Evolutionary conservation across 805 yeast species (phyloP).

Genomic region (Isabelozyma gotoi): DNA sequence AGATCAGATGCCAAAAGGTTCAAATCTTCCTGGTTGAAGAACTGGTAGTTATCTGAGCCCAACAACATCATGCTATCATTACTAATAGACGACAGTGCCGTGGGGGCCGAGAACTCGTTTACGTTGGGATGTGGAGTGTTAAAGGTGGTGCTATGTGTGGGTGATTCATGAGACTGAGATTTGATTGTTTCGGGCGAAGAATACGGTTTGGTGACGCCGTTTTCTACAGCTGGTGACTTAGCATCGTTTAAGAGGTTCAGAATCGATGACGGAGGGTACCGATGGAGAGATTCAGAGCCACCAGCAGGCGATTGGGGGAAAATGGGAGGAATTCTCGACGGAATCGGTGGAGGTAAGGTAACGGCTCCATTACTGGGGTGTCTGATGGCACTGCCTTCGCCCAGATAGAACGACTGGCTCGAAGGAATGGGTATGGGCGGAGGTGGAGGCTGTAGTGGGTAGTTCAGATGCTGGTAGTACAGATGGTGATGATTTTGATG

Average conservation of each 20-base stretch:
- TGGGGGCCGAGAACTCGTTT: not conserved
- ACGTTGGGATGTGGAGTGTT: conserved; percentile 2
- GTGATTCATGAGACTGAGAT: not conserved
- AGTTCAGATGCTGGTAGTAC: not conserved
- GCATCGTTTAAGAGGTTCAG: conserved; percentile 3
- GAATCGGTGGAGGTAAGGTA: conserved; percentile 2
- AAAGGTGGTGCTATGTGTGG: conserved; percentile 4
- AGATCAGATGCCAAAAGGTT: conserved; percentile 37
- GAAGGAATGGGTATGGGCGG: not conserved
- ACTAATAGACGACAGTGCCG: conserved; percentile 7
- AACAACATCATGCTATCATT: conserved; percentile 2
- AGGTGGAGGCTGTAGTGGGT: not conserved
- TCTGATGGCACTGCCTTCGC: not conserved
- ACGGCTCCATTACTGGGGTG: not conserved
- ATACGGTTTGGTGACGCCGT: not conserved
- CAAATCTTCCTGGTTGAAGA: conserved; percentile 29
- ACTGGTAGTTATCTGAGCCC: conserved; percentile 3
- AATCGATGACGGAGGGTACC: not conserved
- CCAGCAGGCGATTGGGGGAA: not conserved
- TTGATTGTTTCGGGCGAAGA: not conserved
- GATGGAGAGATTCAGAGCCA: not conserved
- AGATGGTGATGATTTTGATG: not conserved
- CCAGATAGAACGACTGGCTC: not conserved
- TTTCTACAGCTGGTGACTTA: not conserved
- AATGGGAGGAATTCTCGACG: not conserved